Conservation (phyloP, 2,329 filamentous ascomycete species). For the Ophiostoma australiae region DNA sequence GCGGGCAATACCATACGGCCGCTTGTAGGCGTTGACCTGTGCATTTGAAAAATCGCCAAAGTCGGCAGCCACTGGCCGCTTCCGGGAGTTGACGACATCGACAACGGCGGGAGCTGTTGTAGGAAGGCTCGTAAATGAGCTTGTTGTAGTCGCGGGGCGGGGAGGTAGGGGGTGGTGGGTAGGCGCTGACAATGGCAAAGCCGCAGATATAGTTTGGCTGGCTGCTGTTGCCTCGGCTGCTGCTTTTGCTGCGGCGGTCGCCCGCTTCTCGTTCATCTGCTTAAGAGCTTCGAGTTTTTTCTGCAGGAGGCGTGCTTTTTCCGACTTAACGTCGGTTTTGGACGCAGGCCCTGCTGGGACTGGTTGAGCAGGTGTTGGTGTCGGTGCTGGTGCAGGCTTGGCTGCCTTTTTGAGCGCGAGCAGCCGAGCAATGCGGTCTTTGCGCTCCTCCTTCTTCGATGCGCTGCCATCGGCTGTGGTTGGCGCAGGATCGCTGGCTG, state of each 20-base stretch:
- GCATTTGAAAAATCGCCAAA: conserved; percentile 53
- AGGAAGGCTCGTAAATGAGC: neutral
- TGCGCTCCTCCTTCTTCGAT: conserved; percentile 53
- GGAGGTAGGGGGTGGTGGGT: neutral
- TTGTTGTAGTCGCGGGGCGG: neutral
- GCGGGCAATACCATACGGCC: conserved; percentile 56
- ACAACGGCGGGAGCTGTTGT: neutral
- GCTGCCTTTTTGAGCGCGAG: conserved; percentile 66
- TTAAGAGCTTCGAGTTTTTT: conserved; percentile 74
- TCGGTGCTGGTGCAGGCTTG: conserved; percentile 18
- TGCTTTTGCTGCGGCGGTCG: conserved; percentile 33
- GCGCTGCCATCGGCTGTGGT: neutral
- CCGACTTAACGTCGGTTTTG: conserved; percentile 53
- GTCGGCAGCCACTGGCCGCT: conserved; percentile 59
- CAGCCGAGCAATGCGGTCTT: conserved; percentile 70
- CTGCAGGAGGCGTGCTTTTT: conserved; percentile 69
- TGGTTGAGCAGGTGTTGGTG: neutral
- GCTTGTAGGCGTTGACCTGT: conserved; percentile 44
- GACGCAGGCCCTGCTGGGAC: conserved; percentile 27
- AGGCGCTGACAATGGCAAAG: neutral
- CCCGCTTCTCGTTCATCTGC: conserved; percentile 48
- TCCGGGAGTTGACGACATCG: conserved; percentile 30
- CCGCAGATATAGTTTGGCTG: neutral
- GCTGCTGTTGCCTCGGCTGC: neutral
- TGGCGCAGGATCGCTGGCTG: neutral